Conservation (phyloP, 441 rosid species). For the Syzygium malaccense region DNA sequence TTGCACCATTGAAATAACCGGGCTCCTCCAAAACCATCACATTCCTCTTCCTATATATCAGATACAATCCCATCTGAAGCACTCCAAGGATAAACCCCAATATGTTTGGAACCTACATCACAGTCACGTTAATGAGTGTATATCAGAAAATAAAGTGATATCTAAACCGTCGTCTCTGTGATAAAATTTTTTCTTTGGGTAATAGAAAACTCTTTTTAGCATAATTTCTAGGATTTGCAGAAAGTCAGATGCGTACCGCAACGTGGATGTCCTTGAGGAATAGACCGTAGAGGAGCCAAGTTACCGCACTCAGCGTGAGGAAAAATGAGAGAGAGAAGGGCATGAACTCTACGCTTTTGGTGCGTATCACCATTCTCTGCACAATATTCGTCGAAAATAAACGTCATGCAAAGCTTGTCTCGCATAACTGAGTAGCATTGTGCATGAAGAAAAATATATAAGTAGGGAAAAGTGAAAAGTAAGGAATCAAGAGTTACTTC, state of each 20-base stretch:
- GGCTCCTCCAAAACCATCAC: slow-evolving; percentile 18
- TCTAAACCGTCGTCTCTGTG: not conserved
- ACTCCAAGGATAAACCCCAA: slow-evolving; percentile 71
- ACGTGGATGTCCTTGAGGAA: slow-evolving; percentile 50
- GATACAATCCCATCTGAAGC: slow-evolving; percentile 65
- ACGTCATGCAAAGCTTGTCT: not conserved
- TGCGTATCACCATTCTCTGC: slow-evolving; percentile 72
- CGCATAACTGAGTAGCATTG: not conserved
- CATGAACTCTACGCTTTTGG: slow-evolving; percentile 89
- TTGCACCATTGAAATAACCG: not conserved
- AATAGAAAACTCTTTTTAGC: not conserved
- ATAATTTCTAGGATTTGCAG: not conserved
- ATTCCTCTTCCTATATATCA: slow-evolving; percentile 49
- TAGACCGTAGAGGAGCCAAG: slow-evolving; percentile 83
- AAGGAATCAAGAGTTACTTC: not conserved
- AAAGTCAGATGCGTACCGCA: slow-evolving; percentile 37
- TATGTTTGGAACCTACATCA: slow-evolving; percentile 62
- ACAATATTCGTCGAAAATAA: not conserved
- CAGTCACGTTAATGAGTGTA: not conserved
- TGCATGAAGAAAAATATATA: not conserved
- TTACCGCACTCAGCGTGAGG: slow-evolving; percentile 75
- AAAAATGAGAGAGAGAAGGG: slow-evolving; percentile 64
- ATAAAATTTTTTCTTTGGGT: not conserved
- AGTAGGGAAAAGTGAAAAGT: not conserved
- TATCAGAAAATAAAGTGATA: not conserved